phyloP scores from a whole-genome alignment of 306 rosid species.

The Trifolium dubium region DNA sequence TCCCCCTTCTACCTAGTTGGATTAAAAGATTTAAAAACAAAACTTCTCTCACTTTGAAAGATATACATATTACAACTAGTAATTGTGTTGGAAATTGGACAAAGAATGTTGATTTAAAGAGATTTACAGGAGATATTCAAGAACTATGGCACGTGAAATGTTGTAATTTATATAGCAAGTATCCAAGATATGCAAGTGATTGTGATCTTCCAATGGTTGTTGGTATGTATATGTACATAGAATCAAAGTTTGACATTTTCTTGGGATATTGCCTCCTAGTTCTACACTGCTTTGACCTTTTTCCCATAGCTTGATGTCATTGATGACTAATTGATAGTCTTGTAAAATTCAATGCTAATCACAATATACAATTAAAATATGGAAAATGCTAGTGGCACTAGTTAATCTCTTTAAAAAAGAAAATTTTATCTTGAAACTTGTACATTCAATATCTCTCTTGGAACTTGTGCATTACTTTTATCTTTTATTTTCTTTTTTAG shows the following conservation, averaged over 20 bases:
- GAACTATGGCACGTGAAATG: neutral
- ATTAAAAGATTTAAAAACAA: no score
- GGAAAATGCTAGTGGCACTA: no score
- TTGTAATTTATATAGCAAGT: neutral
- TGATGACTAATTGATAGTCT: no score
- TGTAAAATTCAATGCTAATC: no score
- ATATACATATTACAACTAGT: no score
- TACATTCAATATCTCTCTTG: no score
- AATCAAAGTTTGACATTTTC: neutral
- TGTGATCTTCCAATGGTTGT: neutral
- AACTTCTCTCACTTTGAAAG: no score
- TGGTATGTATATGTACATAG: neutral
- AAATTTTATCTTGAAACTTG: no score
- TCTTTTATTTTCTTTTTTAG: no score
- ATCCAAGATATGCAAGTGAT: neutral
- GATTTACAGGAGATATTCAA: neutral
- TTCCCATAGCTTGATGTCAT: neutral
- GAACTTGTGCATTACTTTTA: no score
- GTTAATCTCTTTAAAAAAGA: no score
- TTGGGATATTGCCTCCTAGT: slow-evolving; percentile 1
- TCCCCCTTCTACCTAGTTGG: neutral
- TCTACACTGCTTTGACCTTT: neutral
- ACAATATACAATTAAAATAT: no score
- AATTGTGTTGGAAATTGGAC: neutral
- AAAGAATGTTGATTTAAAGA: neutral